Base-by-base conservation (phyloP, 2,329 filamentous ascomycete species). In the Simplicillium sp. region DNA sequence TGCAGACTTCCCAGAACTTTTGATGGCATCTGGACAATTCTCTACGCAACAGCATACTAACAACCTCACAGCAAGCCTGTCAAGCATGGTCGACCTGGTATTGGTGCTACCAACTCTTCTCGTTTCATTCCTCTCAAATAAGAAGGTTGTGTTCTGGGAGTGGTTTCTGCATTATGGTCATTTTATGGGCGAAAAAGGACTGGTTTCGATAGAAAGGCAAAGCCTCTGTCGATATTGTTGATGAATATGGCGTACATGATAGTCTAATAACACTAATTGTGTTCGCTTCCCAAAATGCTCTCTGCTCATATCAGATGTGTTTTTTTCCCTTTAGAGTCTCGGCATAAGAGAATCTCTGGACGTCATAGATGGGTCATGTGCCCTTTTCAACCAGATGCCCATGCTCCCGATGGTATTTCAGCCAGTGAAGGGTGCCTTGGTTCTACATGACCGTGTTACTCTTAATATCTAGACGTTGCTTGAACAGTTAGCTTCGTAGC, bases 91-190 rank as follows among this genome's bases (percentile, higher is more conserved):
- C 80, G 92, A 73, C 92, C 92, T 65, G 92, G 92, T 97, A 98
- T 98, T 66, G 92, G 92, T 94, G 92, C 92, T 65, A 98, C 92
- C 60, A 89, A 98, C 86, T 97, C 90, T 77, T 98, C 92, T 72
- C 88, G 92, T 83, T 98, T 98, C 85, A 98, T 98, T 80, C 92
- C 92, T 71, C 85, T 98, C 71, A 98, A 98, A 81, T 97, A 96
- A 81, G 74, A 92, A 78, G 73, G 62, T 59, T 63, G 61, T 60
- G 55, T 54, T 64, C 61, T 62, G 60, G 47, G 61, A 64, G 67
- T 66, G 67, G 66, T 70, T 68, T 65, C 65, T 72, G 70, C 70
- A 74, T 75, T 73, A 67, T 73, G 64, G 71, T 70, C 68, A 58
- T 61, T 59, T 67, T 68, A 63, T 45, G 60, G 71, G 71, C 70